Percentiles rank a stretch among this genome's conserved stretches.
phyloP scores from a whole-genome alignment of 2,329 filamentous ascomycete genomes.

The Sporothrix dimorphospora region DNA sequence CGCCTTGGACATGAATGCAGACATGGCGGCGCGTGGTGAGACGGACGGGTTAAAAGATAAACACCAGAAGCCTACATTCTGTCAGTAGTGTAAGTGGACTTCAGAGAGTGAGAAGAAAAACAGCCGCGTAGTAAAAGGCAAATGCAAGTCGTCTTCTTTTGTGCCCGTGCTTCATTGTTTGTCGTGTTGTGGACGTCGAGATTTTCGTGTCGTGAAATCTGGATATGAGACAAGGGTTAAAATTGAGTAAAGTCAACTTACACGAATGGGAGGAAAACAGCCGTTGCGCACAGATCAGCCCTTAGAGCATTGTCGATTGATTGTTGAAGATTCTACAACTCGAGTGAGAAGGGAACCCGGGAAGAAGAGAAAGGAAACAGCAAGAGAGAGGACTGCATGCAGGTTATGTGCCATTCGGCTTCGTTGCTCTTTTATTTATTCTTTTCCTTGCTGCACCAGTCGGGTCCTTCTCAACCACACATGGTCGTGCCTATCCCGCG shows the following conservation, averaged over 20 bases:
- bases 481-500: neutral
- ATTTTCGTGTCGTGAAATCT: too few species aligned
- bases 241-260: neutral
- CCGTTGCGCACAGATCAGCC: neutral
- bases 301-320: too few species aligned
- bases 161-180: too few species aligned
- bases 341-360: too few species aligned
- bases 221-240: too few species aligned
- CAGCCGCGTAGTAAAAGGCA: too few species aligned
- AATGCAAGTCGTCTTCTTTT: too few species aligned
- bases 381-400: neutral
- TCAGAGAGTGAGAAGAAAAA: too few species aligned
- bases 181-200: too few species aligned
- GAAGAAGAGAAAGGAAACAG: neutral
- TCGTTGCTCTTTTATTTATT: neutral
- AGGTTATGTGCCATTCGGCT: neutral
- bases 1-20: constrained; percentile 41
- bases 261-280: neutral
- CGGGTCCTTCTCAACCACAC: neutral
- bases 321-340: too few species aligned
- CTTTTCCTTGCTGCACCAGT: neutral
- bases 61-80: neutral
- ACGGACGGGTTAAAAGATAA: neutral
- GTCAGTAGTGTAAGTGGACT: too few species aligned
- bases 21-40: neutral